Conservation (phyloP, 176 grass and related monocot species). For the Triticum dicoccoides region DNA sequence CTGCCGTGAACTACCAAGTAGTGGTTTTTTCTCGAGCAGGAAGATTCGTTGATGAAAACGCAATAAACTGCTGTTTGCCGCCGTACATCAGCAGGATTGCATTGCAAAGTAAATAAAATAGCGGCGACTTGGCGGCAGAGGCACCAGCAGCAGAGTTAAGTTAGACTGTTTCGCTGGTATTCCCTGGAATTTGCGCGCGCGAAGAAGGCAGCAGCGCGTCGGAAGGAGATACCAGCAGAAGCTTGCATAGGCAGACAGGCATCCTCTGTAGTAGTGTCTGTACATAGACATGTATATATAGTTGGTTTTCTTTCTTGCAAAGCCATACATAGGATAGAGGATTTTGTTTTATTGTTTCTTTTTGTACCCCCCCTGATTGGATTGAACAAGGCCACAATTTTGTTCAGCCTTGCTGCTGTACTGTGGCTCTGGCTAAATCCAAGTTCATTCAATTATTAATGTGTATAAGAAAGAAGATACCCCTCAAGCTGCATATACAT, state of each 20-base stretch:
- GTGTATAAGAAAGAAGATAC: constrained; percentile 15
- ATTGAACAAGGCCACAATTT: constrained; percentile 42
- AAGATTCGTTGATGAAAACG: constrained; percentile 39
- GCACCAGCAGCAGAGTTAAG: background rate
- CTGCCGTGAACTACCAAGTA: constrained; percentile 22
- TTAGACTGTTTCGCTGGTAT: constrained; percentile 24
- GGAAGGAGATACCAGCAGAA: constrained; percentile 1
- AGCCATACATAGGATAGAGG: constrained; percentile 19
- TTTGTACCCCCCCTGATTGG: constrained; percentile 10
- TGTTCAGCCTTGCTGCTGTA: constrained; percentile 33
- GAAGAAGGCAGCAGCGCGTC: background rate
- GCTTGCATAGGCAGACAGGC: constrained; percentile 40
- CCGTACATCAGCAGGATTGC: background rate
- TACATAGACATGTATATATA: constrained; percentile 46
- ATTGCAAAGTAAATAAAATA: constrained; percentile 41
- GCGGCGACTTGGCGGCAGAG: background rate
- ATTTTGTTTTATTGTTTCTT: background rate
- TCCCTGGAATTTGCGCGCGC: background rate
- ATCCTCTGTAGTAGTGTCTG: constrained; percentile 21
- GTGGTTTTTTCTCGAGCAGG: background rate
- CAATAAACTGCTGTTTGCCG: constrained; percentile 31
- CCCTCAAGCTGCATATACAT: background rate
- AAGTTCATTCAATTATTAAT: constrained; percentile 26
- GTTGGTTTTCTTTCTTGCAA: background rate
- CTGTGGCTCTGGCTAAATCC: constrained; percentile 34